Percentiles rank a stretch among this genome's conserved stretches.
These are phyloP conservation scores for Exophiala aquamarina DNA, from an alignment of 2,329 filamentous ascomycete genomes.

Conservation along the genomic window DNA sequence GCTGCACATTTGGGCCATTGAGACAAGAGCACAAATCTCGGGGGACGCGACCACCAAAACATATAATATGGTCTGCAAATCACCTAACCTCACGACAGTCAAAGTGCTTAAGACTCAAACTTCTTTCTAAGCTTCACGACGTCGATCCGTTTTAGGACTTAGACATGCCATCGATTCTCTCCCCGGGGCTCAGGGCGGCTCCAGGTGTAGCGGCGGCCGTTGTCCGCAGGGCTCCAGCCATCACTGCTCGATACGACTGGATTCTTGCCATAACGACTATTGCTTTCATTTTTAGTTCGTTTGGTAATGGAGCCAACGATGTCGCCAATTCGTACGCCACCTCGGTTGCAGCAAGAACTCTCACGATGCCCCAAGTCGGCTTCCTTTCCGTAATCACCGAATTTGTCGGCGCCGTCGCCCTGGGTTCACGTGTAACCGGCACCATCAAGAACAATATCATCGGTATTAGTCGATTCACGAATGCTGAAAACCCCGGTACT, in stretches of 20 bases:
- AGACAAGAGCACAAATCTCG: too few relatives aligned
- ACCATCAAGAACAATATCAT: conserved; percentile 49
- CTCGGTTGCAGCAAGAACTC: conserved; percentile 51
- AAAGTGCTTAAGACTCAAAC: too few relatives aligned
- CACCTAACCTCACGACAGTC: too few relatives aligned
- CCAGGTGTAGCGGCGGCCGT: too few relatives aligned
- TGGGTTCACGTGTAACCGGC: conserved; percentile 47
- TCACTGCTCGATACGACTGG: conserved; percentile 37
- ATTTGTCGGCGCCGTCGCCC: conserved; percentile 53
- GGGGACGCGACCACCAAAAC: too few relatives aligned
- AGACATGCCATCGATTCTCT: too few relatives aligned
- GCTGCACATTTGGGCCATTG: too few relatives aligned
- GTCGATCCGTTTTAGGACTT: too few relatives aligned
- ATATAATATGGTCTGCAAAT: too few relatives aligned
- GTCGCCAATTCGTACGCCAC: conserved; percentile 58
- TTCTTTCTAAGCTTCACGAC: too few relatives aligned
- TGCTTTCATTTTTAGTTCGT: conserved; percentile 37
- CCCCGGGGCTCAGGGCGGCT: too few relatives aligned
- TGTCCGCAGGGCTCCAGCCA: conserved; percentile 11
- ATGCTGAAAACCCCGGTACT: conserved; percentile 34
- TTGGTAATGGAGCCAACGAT: conserved; percentile 48
- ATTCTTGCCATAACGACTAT: conserved; percentile 42
- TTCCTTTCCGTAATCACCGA: conserved; percentile 51
- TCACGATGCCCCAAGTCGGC: conserved; percentile 54
- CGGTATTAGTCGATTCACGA: conserved; percentile 38